Conservation (phyloP, 768 basidiomycete species). For the Psilocybe cubensis region DNA sequence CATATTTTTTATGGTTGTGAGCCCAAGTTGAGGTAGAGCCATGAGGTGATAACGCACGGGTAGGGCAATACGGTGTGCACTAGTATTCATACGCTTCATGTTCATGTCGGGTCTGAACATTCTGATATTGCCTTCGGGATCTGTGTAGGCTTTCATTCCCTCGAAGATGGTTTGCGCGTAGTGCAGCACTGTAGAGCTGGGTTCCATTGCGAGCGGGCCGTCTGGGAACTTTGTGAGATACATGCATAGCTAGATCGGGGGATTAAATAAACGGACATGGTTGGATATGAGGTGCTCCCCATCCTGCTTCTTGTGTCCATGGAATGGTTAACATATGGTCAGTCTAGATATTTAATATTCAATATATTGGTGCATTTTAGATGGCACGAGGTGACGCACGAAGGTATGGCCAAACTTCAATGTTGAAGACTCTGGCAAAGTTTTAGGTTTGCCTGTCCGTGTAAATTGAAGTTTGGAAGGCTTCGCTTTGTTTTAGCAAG, state of each 20-base stretch:
- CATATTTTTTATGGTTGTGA: background rate
- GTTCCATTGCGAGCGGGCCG: conserved; percentile 73
- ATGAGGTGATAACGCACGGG: conserved; percentile 55
- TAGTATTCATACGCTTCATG: conserved; percentile 93
- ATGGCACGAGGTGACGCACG: conserved; percentile 44
- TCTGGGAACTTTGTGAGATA: conserved; percentile 42
- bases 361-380: conserved; percentile 5
- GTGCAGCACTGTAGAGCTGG: conserved; percentile 83
- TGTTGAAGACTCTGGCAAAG: conserved; percentile 63
- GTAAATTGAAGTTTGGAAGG: conserved; percentile 54
- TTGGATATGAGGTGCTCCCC: conserved; percentile 81
- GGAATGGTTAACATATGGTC: conserved; percentile 86
- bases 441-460: conserved; percentile 54
- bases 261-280: conserved; percentile 62
- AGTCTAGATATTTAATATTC: conserved; percentile 48
- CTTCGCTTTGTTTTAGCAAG: conserved; percentile 34
- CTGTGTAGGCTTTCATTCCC: conserved; percentile 92
- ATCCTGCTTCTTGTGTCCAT: conserved; percentile 76
- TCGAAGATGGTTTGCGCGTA: conserved; percentile 94
- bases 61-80: conserved; percentile 76
- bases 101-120: conserved; percentile 97
- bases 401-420: conserved; percentile 89
- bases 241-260: background rate
- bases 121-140: conserved; percentile 69
- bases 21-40: background rate